Percentiles rank a stretch among this genome's conserved stretches.
These are phyloP conservation scores for Eucalyptus tenuipes DNA, from an alignment of 345 rosid species.

Conservation along the genomic window DNA sequence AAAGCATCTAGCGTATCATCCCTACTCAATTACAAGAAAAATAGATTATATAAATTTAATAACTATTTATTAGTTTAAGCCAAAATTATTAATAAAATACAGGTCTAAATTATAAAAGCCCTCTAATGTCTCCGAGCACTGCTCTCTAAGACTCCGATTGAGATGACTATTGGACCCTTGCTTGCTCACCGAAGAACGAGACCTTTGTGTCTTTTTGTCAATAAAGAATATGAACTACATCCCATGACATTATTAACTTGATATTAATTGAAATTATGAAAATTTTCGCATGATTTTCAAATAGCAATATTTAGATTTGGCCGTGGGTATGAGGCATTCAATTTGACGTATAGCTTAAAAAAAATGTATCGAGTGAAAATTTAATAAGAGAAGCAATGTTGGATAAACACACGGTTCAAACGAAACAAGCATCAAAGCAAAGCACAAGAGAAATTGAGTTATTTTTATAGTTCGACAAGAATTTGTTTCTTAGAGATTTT, in stretches of 20 bases:
- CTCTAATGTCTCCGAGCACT: no score
- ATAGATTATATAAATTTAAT: no score
- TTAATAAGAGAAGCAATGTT: background rate
- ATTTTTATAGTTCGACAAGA: background rate
- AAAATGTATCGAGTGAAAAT: background rate
- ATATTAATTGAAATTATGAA: background rate
- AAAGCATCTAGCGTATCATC: no score
- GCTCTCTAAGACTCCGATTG: fast-evolving
- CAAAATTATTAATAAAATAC: no score
- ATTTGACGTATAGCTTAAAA: background rate
- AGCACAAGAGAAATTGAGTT: background rate
- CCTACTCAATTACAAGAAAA: no score
- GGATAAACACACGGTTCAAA: background rate
- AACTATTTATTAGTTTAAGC: fast-evolving
- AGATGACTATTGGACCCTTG: fast-evolving
- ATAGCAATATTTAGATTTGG: background rate
- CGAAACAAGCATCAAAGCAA: background rate
- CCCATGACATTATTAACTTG: background rate
- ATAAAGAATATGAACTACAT: no score
- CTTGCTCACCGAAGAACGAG: fast-evolving
- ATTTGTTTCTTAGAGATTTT: background rate
- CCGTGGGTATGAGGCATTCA: background rate
- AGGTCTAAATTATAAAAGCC: no score
- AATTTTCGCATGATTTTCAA: background rate
- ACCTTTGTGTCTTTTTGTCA: fast-evolving